Evolutionary conservation across 257 asterid species (phyloP).

Genomic region (Voacanga thouarsii): DNA sequence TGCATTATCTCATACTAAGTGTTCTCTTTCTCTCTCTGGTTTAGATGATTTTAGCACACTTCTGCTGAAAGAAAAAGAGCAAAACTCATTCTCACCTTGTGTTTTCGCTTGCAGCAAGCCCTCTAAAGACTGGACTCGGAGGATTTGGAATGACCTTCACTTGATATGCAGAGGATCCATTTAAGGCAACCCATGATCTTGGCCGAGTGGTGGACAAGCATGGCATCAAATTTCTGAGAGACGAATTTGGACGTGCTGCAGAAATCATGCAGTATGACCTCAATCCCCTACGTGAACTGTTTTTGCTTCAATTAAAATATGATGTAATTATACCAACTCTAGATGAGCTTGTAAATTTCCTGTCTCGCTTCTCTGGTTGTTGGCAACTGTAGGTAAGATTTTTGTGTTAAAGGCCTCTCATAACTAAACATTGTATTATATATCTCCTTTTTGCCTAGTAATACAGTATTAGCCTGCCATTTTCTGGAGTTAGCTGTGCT

Average conservation of each 20-base stretch:
- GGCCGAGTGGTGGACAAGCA: conserved; percentile 90
- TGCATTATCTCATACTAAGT: not conserved
- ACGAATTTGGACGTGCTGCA: conserved; percentile 97
- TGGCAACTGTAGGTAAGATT: conserved; percentile 15
- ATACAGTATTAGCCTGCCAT: not conserved
- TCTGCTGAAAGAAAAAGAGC: not conserved
- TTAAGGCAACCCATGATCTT: conserved; percentile 83
- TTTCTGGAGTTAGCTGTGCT: not conserved
- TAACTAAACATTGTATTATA: not conserved
- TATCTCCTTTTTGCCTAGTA: not conserved
- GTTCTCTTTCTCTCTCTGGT: not conserved
- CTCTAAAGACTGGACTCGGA: conserved; percentile 86
- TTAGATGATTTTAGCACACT: not conserved
- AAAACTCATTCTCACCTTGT: not conserved
- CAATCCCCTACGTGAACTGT: conserved; percentile 56
- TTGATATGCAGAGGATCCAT: conserved; percentile 97
- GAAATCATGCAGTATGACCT: conserved; percentile 68
- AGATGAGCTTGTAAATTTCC: conserved; percentile 33
- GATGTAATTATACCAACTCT: not conserved
- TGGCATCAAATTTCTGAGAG: conserved; percentile 79
- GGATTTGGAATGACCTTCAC: conserved; percentile 90
- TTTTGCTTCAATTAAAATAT: not conserved
- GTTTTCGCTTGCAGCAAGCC: conserved; percentile 52
- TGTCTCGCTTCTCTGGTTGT: not conserved
- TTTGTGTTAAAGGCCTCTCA: not conserved